Base-by-base conservation (phyloP, 306 rosid genomes). In the Crotalaria pallida region DNA sequence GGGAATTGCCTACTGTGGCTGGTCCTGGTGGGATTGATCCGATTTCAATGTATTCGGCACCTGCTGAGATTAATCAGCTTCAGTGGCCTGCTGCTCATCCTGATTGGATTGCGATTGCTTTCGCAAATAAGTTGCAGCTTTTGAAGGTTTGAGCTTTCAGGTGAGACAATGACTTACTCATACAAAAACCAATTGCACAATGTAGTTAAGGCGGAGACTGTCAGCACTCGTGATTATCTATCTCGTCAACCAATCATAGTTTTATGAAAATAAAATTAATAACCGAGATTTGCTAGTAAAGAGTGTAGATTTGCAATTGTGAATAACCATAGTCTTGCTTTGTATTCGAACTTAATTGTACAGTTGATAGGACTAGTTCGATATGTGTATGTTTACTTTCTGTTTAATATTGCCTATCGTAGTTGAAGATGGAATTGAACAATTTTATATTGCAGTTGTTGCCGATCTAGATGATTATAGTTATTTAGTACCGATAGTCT, bases 81-180 rank as follows among this genome's bases (percentile, higher is more conserved):
- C 99, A 94, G 77, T 94, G 98, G 98, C 80, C 91, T 4, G 83
- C 92, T 0, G 80, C 92, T 1, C 92, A 78, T 68, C 98, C 98
- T 6, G 96, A 94, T 15, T 94, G 99, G 97, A 85, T 94, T 61
- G 88, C 91, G 8, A 49, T 94, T 21, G 97, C 97, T n/a, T 94
- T 84, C 77, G 83, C 92, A 0, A 88, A 87, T 67, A 94, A 94
- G 77, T 81, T 94, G 88, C 96, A 91, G 89, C 95, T 94, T 72
- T 86, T 94, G 90, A 91, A 84, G 80, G 97, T 89, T 65, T 92
- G 84, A 86, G 67, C 36, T 75, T 80, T 70, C 17, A 73, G 63
- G 86, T 78, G 40, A 21, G 73, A 27, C 15, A 41, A 31, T 9
- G 12, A 1, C 43, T 56, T 27, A 15, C 23, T 29, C 67, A 12